Conservation (phyloP, 2,329 filamentous ascomycete species). For the Dothideomycetes sp. region DNA sequence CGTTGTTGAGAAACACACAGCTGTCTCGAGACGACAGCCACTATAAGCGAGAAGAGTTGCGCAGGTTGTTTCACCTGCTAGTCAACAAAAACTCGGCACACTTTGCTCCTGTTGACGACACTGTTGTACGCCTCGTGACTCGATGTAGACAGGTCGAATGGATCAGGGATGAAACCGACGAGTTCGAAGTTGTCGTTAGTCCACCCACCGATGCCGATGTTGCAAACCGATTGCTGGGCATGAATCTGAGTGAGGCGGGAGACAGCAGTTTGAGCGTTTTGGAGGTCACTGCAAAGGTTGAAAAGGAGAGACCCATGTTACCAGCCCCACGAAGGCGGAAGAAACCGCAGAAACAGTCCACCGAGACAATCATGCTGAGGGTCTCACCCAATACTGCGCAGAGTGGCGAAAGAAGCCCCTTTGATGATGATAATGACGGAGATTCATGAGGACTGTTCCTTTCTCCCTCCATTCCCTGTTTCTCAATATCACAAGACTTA, state of each 20-base stretch:
- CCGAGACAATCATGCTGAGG: conserved; percentile 13
- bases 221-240: conserved; percentile 54
- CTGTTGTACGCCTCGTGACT: conserved; percentile 65
- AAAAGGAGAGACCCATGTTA: conserved; percentile 73
- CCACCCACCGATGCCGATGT: conserved; percentile 24
- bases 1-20: conserved; percentile 84
- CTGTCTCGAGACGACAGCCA: conserved; percentile 68
- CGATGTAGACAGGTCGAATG: conserved; percentile 47
- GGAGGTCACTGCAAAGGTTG: conserved; percentile 58
- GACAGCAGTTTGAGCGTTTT: conserved; percentile 66
- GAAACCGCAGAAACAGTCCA: conserved; percentile 24
- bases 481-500: no score
- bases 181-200: conserved; percentile 14
- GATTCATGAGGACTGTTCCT: conserved; percentile 3
- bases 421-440: conserved; percentile 17
- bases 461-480: conserved; percentile 1
- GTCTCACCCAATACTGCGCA: conserved; percentile 12
- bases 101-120: conserved; percentile 73
- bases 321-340: conserved; percentile 62
- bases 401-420: conserved; percentile 17
- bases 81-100: conserved; percentile 42
- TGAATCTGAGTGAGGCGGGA: conserved; percentile 60
- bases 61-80: conserved; percentile 65
- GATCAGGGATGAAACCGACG: conserved; percentile 27
- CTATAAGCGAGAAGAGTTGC: conserved; percentile 83